Base-by-base conservation (phyloP, 2,329 filamentous ascomycete species). In the Penicillium vulpinum region DNA sequence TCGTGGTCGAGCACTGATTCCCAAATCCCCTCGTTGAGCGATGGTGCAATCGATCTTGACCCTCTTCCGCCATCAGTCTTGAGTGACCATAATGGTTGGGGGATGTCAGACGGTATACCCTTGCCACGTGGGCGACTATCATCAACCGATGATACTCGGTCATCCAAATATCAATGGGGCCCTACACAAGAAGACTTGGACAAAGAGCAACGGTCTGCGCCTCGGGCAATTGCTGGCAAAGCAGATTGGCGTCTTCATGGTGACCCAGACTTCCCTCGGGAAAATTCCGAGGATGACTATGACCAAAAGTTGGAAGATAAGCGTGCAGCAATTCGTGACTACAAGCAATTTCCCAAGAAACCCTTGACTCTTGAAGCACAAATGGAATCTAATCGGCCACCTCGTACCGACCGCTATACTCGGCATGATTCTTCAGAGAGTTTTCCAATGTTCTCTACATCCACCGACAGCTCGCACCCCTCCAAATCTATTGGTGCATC, bases 371-470 rank as follows among this genome's bases (percentile, higher is more conserved):
- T 83, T 45, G 81, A 83, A 46, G 72, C 78, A 10, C 64, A 73
- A 22, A 62, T 70, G 21, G 67, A 69, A 21, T 56, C 63, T 15
- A 67, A 57, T 38, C 68, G 67, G 45, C 68, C 66, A 62, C 68
- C 72, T 58, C 66, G 66, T 62, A 64, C 62, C 55, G 62, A 72
- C 51, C 62, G 66, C 62, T 75, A 75, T 64, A 80, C 60, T 67
- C 79, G 82, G 35, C 82, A 84, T 63, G 80, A 85, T 62, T 87
- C 84, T 24, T 78, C 80, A 7, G 85, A 87, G 60, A 87, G 84
- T 67, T 86, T 87, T 62, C 76, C 80, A 22, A 86, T 87, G 81
- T 85, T 87, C 60, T 85, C 83, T 38, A 81, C 82, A n/a, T 85
- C 84, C 10, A 82, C 82, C 1, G 82, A 83, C 59, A 79, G 78